Evolutionary conservation across 805 yeast genomes (phyloP).

Genomic region (Myxozyma geophila): DNA sequence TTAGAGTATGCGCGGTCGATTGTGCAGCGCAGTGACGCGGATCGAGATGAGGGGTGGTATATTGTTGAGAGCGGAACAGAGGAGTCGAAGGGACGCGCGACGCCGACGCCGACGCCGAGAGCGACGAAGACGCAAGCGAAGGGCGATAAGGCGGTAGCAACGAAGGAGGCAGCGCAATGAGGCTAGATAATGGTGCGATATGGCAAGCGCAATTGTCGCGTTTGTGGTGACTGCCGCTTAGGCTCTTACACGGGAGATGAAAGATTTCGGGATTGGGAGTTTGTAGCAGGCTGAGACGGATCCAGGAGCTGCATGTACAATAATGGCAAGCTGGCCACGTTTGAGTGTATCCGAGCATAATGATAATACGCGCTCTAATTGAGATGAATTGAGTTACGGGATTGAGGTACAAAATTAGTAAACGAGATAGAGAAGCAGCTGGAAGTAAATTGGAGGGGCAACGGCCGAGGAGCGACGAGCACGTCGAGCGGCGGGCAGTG

Average conservation of each 20-base stretch:
- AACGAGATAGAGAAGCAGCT: too few relatives aligned
- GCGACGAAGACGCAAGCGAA: slow-evolving; percentile 2
- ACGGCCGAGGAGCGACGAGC: background rate
- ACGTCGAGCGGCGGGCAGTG: background rate
- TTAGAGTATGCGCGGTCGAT: slow-evolving; percentile 33
- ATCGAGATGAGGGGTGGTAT: slow-evolving; percentile 29
- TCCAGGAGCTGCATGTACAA: too few relatives aligned
- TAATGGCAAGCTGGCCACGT: too few relatives aligned
- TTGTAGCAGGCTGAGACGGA: too few relatives aligned
- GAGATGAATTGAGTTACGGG: too few relatives aligned
- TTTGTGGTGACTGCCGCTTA: too few relatives aligned
- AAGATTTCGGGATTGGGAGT: too few relatives aligned
- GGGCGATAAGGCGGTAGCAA: background rate
- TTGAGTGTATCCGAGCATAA: too few relatives aligned
- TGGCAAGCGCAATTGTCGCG: background rate
- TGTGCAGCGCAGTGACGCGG: slow-evolving; percentile 6
- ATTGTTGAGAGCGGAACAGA: slow-evolving; percentile 19
- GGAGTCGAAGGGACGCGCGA: background rate
- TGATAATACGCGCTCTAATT: too few relatives aligned
- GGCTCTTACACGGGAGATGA: too few relatives aligned
- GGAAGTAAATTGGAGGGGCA: too few relatives aligned
- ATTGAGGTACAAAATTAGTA: too few relatives aligned
- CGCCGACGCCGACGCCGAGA: background rate
- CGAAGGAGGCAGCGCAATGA: background rate
- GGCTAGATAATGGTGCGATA: background rate